Evolutionary conservation across 352 stramenopile genomes (phyloP), one percentile per base, ranked within the genome.

Genomic region (Thraustotheca clavata): DNA sequence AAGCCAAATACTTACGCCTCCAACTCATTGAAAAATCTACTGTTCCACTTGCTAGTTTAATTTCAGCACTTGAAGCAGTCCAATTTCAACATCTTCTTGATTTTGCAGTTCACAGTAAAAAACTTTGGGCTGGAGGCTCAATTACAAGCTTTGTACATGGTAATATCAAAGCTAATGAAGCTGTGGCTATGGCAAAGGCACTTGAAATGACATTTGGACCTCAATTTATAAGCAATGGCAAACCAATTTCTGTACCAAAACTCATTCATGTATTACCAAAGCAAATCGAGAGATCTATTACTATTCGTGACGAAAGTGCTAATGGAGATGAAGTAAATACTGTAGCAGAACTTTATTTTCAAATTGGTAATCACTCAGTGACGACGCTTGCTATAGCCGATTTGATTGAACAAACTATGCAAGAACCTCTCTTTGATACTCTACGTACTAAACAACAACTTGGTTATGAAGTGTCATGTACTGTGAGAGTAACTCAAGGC

Each of bases 381-480:
- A 72, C 73, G 4, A 68, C 70, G 27, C 69, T 91, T 31, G 84
- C 83, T n/a, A 83, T 89, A 43, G 81, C 78, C 0, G 86, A 95
- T 49, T 69, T 96, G 65, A 67, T 96, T 9, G 81, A 95, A 50
- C 77, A 93, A 47, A 69, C 95, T 49, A 96, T 96, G 85, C 85
- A 91, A 41, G 87, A 96, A 55, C 87, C 87, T 26, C 69, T 95
- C 16, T 96, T 94, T 67, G 85, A 95, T 41, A 85, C 80, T 0
- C 67, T 96, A 24, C 80, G 87, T 27, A 96, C 87, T 0, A 95
- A 95, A 67, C 75, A 95, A 60, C 86, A 95, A 60, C 73, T 96
- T 3, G 87, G 86, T 1, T 96, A 96, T 71, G 83, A 91, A 32
- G 87, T 96, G 11, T 91, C 81, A n/a, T 96, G 87, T 67, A 89